Percentiles rank a stretch among this genome's conserved stretches.
phyloP scores from a whole-genome alignment of 192 early-diverging fungal species.

The Linnemannia exigua region DNA sequence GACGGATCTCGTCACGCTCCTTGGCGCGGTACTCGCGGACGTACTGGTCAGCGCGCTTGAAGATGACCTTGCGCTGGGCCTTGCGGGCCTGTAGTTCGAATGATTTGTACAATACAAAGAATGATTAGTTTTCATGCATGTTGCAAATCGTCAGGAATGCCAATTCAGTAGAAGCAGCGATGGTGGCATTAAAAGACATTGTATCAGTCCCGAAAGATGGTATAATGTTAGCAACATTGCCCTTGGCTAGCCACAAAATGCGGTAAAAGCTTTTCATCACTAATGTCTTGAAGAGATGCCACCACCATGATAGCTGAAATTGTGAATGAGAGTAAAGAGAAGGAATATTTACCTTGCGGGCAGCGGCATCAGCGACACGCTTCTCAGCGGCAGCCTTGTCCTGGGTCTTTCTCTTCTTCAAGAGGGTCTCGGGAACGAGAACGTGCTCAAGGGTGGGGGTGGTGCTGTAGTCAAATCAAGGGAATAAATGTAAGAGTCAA shows the following conservation, averaged over 20 bases:
- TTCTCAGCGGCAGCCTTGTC: slow-evolving; percentile 79
- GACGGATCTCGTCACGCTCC: slow-evolving; percentile 93
- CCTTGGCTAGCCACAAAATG: slow-evolving; percentile 49
- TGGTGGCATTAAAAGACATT: background rate
- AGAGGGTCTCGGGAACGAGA: slow-evolving; percentile 88
- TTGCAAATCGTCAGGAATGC: background rate
- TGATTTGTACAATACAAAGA: slow-evolving; percentile 20
- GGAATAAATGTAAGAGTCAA: slow-evolving; percentile 17
- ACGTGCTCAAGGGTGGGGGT: slow-evolving; percentile 77
- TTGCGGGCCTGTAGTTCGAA: slow-evolving; percentile 60
- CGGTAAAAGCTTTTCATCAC: slow-evolving; percentile 25
- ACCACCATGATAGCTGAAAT: slow-evolving; percentile 38
- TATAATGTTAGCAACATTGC: slow-evolving; percentile 63
- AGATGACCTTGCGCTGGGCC: slow-evolving; percentile 93
- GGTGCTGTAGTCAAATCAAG: slow-evolving; percentile 56
- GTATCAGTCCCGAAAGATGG: slow-evolving; percentile 92
- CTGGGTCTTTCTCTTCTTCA: slow-evolving; percentile 87
- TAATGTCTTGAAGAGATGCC: slow-evolving; percentile 56
- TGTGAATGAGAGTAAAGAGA: background rate
- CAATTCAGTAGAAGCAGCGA: background rate
- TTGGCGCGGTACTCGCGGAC: slow-evolving; percentile 95
- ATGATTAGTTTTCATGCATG: slow-evolving; percentile 10
- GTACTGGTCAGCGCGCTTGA: slow-evolving; percentile 99
- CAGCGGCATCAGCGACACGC: slow-evolving; percentile 66
- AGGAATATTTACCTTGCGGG: slow-evolving; percentile 62